Evolutionary conservation across 2,329 filamentous ascomycete genomes (phyloP).

Genomic region (Pseudogymnoascus sp.): DNA sequence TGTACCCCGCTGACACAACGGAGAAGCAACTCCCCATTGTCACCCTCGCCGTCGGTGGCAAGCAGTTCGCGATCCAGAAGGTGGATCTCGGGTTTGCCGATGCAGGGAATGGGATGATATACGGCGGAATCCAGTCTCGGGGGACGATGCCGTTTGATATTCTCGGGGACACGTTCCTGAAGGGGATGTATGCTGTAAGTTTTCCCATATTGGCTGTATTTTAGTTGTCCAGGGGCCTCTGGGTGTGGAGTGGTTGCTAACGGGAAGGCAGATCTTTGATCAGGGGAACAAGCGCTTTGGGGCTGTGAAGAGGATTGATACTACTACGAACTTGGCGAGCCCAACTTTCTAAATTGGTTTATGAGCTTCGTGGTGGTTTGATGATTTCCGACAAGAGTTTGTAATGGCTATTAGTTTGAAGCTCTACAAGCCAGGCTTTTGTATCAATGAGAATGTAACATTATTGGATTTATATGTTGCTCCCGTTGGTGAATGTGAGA

Average conservation of each 20-base stretch:
- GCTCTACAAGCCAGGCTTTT: neutral
- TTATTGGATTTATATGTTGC: neutral
- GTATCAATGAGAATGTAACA: neutral
- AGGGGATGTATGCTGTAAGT: constrained; percentile 51
- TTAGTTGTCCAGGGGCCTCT: too few species aligned
- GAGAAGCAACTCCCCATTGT: constrained; percentile 51
- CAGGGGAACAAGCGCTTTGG: constrained; percentile 50
- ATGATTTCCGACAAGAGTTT: neutral
- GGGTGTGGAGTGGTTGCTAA: constrained; percentile 10
- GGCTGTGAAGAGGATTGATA: constrained; percentile 40
- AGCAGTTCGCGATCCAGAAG: constrained; percentile 49
- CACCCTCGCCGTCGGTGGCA: constrained; percentile 56
- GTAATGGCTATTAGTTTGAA: neutral
- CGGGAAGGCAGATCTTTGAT: constrained; percentile 45
- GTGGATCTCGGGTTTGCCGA: constrained; percentile 53
- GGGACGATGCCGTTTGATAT: constrained; percentile 50
- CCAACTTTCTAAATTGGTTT: neutral
- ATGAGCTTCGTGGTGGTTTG: neutral
- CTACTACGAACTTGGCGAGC: neutral
- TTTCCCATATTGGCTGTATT: neutral
- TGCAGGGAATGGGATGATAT: constrained; percentile 45
- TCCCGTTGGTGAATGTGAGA: neutral
- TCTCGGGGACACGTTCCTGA: constrained; percentile 51
- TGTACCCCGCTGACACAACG: constrained; percentile 50
- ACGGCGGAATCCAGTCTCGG: constrained; percentile 53